Percentiles rank a stretch among this genome's conserved stretches.
Evolutionary conservation across 2,329 filamentous ascomycete species (phyloP).

Genomic region (Sporothrix protearum): DNA sequence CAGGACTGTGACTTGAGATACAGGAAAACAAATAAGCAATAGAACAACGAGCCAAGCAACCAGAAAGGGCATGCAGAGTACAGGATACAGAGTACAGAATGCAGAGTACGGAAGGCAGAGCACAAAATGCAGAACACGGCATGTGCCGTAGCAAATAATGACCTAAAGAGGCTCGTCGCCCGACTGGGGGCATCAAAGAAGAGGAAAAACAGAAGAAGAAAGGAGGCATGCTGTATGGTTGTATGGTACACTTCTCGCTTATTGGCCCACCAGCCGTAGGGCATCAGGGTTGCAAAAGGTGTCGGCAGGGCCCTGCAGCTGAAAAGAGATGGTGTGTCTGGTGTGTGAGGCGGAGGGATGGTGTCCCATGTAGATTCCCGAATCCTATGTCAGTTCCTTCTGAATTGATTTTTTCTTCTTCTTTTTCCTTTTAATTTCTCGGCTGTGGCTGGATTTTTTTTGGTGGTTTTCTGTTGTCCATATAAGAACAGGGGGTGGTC

Average conservation of each 20-base stretch:
- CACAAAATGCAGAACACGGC: not conserved
- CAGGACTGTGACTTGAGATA: not conserved
- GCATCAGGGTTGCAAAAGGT: not conserved
- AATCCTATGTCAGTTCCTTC: not conserved
- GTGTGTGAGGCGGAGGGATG: not conserved
- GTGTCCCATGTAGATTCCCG: not conserved
- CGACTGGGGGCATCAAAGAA: not conserved
- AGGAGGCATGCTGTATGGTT: not conserved
- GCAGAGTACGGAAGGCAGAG: not conserved
- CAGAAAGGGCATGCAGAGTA: not conserved
- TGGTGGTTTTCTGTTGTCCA: not conserved
- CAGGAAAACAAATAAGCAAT: not conserved
- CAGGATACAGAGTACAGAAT: not conserved
- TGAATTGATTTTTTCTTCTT: not conserved
- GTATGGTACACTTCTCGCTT: not conserved
- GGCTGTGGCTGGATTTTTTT: not conserved
- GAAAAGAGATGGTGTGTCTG: not conserved
- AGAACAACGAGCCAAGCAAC: not conserved
- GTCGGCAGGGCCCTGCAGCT: not conserved
- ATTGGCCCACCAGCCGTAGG: not conserved
- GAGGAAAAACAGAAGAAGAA: not conserved
- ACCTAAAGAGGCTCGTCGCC: not conserved
- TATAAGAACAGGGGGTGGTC: not conserved
- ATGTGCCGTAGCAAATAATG: not conserved
- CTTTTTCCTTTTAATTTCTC: not conserved